Evolutionary conservation across 768 basidiomycete genomes (phyloP), one percentile per base, ranked within the genome.

Genomic region (Suillus americanus): DNA sequence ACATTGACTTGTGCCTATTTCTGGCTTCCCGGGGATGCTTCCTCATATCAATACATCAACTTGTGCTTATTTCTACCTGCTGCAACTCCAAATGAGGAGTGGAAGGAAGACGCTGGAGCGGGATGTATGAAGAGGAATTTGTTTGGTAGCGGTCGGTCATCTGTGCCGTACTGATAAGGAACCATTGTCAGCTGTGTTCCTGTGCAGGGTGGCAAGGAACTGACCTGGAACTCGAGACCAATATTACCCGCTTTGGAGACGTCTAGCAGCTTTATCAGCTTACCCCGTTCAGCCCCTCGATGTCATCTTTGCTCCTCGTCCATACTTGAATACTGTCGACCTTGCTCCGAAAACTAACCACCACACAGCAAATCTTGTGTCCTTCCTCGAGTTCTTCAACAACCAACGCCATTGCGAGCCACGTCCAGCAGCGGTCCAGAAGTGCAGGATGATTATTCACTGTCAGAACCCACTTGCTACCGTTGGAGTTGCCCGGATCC

Each of bases 381-480:
- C 83, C 86, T 33, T 79, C 89, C 56, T 82, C 89, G 72, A 86
- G 86, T 70, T 91, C 82, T 73, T 91, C 88, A 70, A 85, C 95
- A 13, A 97, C 91, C 14, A 97, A 84, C 4, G 92, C 92, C 90
- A 97, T 94, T 38, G 91, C 88, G 23, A 97, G 81, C 87, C 93
- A 95, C 54, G 83, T 83, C 95, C 95, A 97, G 75, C 90, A 93
- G 41, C 91, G 83, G 80, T 97, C 95, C 57, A 97, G 80, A 69
- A 95, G 74, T 56, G 78, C 76, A 3, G 92, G 88, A 68, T 89
- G 91, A 70, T 90, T 89, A 80, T 91, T 90, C 89, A 97, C 94
- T 71, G 94, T 94, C 64, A 97, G 77, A 25, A 95, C 94, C 95
- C 95, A 97, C 79, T 95, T 96, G 41, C 95, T 95, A 23, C 95